Percentiles rank a stretch among this genome's conserved stretches.
Conservation (phyloP, 306 rosid genomes). For the Prunus mira region DNA sequence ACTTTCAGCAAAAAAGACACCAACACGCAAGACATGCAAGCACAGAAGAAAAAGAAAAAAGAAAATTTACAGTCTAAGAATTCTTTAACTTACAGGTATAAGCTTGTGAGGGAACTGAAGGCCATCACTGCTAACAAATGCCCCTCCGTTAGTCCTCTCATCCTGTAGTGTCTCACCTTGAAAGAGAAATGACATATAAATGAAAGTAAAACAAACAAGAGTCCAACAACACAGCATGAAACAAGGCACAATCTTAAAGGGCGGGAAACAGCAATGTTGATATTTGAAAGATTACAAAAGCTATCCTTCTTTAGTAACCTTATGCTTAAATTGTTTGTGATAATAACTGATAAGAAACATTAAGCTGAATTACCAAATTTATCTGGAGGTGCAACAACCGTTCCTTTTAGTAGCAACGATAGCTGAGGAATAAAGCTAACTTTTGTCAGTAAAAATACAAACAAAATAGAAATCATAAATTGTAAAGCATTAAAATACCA, state of each 20-base stretch:
- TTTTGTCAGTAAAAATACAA: slow-evolving; percentile 14
- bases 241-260: background rate
- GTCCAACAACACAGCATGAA: slow-evolving; percentile 2
- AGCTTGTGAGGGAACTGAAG: slow-evolving; percentile 86
- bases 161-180: slow-evolving; percentile 92
- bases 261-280: background rate
- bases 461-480: slow-evolving; percentile 20
- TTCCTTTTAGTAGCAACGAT: slow-evolving; percentile 90
- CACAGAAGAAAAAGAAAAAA: background rate
- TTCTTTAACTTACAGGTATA: slow-evolving; percentile 66
- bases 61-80: slow-evolving; percentile 7
- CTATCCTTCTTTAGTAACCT: slow-evolving; percentile 21
- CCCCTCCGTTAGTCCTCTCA: slow-evolving; percentile 84
- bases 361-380: slow-evolving; percentile 71
- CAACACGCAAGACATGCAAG: background rate
- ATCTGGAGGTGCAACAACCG: slow-evolving; percentile 97
- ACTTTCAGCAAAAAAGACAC: background rate
- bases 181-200: background rate
- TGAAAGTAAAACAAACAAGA: slow-evolving; percentile 1
- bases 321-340: slow-evolving; percentile 6
- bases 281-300: background rate
- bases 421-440: slow-evolving; percentile 53
- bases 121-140: slow-evolving; percentile 82
- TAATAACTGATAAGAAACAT: slow-evolving; percentile 13
- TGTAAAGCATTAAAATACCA: slow-evolving; percentile 10